Percentiles rank a stretch among this genome's conserved stretches.
Conservation (phyloP, 306 rosid genomes). For the Pachyrhizus erosus region DNA sequence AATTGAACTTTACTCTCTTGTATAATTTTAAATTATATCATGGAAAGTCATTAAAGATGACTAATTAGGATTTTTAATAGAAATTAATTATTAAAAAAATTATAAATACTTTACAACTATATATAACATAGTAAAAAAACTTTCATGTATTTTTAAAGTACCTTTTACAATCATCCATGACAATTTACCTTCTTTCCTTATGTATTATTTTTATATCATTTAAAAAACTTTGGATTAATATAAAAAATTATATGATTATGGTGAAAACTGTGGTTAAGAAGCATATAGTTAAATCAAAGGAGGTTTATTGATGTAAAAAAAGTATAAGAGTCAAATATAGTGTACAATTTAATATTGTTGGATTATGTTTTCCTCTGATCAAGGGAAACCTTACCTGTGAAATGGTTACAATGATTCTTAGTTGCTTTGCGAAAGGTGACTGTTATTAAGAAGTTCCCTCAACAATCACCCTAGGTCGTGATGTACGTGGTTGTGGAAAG, state of each 20-base stretch:
- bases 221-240: neutral
- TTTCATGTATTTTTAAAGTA: too few relatives aligned
- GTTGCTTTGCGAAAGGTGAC: neutral
- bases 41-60: too few relatives aligned
- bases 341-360: neutral
- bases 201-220: too few relatives aligned
- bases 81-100: too few relatives aligned
- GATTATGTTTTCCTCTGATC: neutral
- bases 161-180: too few relatives aligned
- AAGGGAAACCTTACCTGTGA: neutral
- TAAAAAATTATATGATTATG: neutral
- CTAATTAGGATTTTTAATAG: too few relatives aligned
- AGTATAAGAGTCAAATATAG: neutral
- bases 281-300: neutral
- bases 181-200: neutral
- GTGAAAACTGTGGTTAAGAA: neutral
- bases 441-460: neutral
- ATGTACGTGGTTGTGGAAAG: neutral
- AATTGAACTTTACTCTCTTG: too few relatives aligned
- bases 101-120: too few relatives aligned
- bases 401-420: neutral
- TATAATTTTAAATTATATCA: too few relatives aligned
- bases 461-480: neutral
- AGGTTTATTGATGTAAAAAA: neutral
- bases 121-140: too few relatives aligned